Evolutionary conservation across 1,284 basidiomycete genomes (phyloP), one percentile per base, ranked within the genome.

Genomic region (Vanrija pseudolonga): DNA sequence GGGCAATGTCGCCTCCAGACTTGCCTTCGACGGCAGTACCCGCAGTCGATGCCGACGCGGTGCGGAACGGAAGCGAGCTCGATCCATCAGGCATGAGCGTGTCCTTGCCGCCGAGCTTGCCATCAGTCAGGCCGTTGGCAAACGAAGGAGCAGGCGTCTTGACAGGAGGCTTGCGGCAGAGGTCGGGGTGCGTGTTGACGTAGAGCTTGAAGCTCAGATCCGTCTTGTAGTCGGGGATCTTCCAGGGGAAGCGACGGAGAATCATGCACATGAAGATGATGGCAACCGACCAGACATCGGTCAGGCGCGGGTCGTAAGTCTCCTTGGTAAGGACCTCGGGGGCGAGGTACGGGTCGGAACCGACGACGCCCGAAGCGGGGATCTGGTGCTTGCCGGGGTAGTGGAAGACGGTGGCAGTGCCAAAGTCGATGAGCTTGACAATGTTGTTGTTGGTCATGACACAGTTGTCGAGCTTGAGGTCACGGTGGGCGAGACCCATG

Each of bases 231-330:
- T 99, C 95, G 20, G 95, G 94, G 56, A 98, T 88, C 78, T 94
- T 98, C 96, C 96, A 99, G 2, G 96, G 96, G 81, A 99, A 99
- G 47, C 96, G 84, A 48, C 95, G 83, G n/a, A 99, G 83, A 58
- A 96, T 82, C 96, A 99, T 99, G 80, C 96, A 99, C 79, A 98
- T 85, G 81, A 98, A 98, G 68, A 99, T 98, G 77, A 99, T 94
- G 51, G 91, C 96, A 44, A 95, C 86, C 63, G 89, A 91, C 96
- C 96, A 99, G 15, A 99, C 94, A 70, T 99, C 96, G 12, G 94
- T 94, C 78, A 98, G 88, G 66, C 95, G 84, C 17, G 96, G 95
- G 76, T 99, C 96, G 77, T 98, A 98, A 28, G 83, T 82, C 57
- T 87, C 84, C 55, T 80, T 77, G 47, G 76, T 74, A 54, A 98